Evolutionary conservation across 2,329 filamentous ascomycete genomes (phyloP), one percentile per base, ranked within the genome.

Genomic region (Clarireedia monteithiana): DNA sequence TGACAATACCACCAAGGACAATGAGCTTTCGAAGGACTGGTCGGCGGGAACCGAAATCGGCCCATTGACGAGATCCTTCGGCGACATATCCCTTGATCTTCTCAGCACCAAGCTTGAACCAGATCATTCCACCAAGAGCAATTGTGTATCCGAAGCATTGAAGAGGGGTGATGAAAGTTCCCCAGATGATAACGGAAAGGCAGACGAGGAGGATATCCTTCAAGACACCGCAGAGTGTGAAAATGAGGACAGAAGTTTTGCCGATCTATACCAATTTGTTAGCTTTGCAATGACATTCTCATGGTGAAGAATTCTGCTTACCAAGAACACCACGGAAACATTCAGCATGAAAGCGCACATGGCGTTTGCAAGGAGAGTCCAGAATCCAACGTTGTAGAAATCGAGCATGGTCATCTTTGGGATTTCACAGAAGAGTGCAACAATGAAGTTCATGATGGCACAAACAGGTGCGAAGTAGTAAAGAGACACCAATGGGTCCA

Each of bases 391-490:
- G 60, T 83, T 76, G 74, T 88, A 81, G 58, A 94, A 77, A 63
- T 92, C 86, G 39, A 73, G 77, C 75, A 89, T 81, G 58, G 77
- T 78, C 68, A 91, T 79, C 63, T 75, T 78, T 63, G 87, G 87
- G 2, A 91, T 71, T 72, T 94, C 89, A 75, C 85, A 84, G 68
- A 89, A 74, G 34, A 92, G 74, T 55, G 87, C 86, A 48, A 91
- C 81, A 12, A 82, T 69, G 64, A 85, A 82, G 76, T 94, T 94
- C 83, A 94, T 91, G 69, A 82, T 74, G 48, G 89, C 89, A 73
- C 89, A 94, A 56, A 90, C 84, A 15, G 89, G 89, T 2, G 89
- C 89, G 66, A 91, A 94, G 78, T 94, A 94, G 81, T 94, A 94
- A 12, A 94, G 82, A 30, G 89, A 94, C 55, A 94, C 89, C 23